Evolutionary conservation across 2,329 filamentous ascomycete genomes (phyloP).

Genomic region (Exserohilum rostratum): DNA sequence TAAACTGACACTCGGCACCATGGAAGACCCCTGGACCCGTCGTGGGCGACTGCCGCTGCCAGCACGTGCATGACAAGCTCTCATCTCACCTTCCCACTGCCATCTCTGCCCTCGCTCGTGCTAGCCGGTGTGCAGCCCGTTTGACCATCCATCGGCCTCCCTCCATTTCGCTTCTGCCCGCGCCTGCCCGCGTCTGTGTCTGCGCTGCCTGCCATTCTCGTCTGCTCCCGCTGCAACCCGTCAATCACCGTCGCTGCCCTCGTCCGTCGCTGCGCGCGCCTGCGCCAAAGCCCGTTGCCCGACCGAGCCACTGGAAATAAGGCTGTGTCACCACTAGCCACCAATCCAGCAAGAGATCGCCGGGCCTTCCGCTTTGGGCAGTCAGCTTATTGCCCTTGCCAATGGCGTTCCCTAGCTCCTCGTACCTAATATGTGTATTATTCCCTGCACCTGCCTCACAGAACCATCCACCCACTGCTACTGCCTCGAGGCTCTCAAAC

Average conservation of each 20-base stretch:
- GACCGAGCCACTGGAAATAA: constrained; percentile 35
- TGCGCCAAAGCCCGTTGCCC: too few relatives aligned
- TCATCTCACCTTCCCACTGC: constrained; percentile 11
- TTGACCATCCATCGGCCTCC: constrained; percentile 16
- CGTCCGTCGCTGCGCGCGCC: too few relatives aligned
- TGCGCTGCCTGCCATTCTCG: constrained; percentile 19
- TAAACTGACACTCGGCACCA: not conserved
- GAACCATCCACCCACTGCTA: too few relatives aligned
- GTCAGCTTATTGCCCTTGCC: constrained; percentile 7
- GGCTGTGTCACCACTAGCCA: constrained; percentile 20
- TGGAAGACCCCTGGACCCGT: not conserved
- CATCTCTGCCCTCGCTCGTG: constrained; percentile 14
- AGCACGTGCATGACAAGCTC: constrained; percentile 7
- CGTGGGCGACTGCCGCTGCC: not conserved
- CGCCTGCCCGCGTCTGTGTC: constrained; percentile 20
- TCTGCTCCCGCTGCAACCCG: constrained; percentile 28
- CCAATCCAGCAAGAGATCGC: constrained; percentile 26
- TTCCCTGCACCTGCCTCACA: too few relatives aligned
- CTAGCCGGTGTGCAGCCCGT: constrained; percentile 13
- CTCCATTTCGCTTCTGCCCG: constrained; percentile 23
- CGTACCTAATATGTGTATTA: not conserved
- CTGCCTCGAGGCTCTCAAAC: not conserved
- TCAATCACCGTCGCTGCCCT: constrained; percentile 27
- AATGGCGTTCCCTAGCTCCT: constrained; percentile 9
- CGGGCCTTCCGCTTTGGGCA: constrained; percentile 26